These are phyloP conservation scores for Wickerhamiella spandovensis DNA, from an alignment of 805 yeast species.

Conservation along the genomic window DNA sequence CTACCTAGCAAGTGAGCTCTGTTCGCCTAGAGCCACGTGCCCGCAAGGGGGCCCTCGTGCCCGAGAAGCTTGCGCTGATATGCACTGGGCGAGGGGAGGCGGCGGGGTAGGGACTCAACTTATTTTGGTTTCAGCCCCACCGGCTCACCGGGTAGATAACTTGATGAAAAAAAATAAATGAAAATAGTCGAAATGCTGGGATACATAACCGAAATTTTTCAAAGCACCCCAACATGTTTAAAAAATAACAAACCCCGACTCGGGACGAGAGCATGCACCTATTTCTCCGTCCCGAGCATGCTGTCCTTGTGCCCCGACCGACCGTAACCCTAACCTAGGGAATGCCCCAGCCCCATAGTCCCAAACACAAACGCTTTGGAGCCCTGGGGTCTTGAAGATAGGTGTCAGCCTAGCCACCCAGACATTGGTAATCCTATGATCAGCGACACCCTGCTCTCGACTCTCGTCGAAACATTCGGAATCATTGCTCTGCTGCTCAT, in stretches of 20 bases:
- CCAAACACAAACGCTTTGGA: neutral
- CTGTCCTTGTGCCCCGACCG: neutral
- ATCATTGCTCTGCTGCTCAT: constrained; percentile 57
- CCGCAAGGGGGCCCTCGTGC: neutral
- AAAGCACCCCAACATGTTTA: too few species aligned
- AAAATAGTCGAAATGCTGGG: too few species aligned
- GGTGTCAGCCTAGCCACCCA: neutral
- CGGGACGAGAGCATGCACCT: neutral
- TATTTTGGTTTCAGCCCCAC: neutral
- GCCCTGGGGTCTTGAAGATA: neutral
- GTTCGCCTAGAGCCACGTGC: neutral
- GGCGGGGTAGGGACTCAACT: neutral
- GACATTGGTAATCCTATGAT: constrained; percentile 40
- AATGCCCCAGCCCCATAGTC: neutral
- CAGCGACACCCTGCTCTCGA: constrained; percentile 65
- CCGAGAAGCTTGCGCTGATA: neutral
- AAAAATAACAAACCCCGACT: neutral
- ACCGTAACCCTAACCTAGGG: neutral
- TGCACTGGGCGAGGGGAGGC: neutral
- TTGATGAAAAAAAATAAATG: too few species aligned
- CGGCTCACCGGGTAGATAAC: neutral
- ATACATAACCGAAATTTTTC: too few species aligned
- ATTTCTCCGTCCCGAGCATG: neutral
- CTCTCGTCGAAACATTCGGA: constrained; percentile 62
- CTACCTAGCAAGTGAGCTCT: too few species aligned